phyloP scores from a whole-genome alignment of 2,329 filamentous ascomycete genomes.

The Biscogniauxia marginata region DNA sequence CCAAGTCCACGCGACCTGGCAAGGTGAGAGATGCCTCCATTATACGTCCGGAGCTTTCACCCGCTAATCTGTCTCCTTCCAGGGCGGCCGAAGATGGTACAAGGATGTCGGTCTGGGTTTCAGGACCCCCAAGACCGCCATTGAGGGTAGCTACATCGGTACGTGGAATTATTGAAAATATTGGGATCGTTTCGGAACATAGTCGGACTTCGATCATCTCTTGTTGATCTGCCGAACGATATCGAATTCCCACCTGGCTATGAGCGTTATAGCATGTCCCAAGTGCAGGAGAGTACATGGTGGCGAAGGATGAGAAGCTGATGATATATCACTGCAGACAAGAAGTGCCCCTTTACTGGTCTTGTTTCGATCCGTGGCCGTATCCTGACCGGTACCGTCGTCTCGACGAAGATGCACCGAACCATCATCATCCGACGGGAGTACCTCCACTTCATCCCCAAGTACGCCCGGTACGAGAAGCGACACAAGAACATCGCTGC shows the following conservation, averaged over 20 bases:
- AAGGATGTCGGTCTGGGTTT: conserved; percentile 99
- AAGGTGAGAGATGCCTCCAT: conserved; percentile 63
- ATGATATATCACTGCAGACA: conserved; percentile 62
- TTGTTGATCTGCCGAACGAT: background rate
- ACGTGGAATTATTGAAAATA: conserved; percentile 48
- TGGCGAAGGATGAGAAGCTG: conserved; percentile 7
- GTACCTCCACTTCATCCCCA: conserved; percentile 99
- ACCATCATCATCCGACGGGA: conserved; percentile 99
- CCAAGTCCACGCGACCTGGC: conserved; percentile 79
- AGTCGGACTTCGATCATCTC: background rate
- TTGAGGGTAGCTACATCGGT: conserved; percentile 99
- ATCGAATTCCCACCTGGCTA: background rate
- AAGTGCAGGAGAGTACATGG: background rate
- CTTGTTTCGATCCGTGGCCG: conserved; percentile 99
- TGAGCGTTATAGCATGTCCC: no score
- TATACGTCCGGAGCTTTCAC: conserved; percentile 1
- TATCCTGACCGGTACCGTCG: conserved; percentile 98
- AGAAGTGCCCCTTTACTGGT: conserved; percentile 99
- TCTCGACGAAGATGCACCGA: conserved; percentile 99
- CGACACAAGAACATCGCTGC: conserved; percentile 99
- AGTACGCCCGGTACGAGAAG: conserved; percentile 99
- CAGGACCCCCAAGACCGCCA: conserved; percentile 96
- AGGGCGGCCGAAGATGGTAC: conserved; percentile 62
- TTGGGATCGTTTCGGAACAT: background rate
- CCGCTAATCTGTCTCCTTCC: conserved; percentile 1